phyloP scores from a whole-genome alignment of 495 filamentous ascomycete species.

The Penicillium argentinense region DNA sequence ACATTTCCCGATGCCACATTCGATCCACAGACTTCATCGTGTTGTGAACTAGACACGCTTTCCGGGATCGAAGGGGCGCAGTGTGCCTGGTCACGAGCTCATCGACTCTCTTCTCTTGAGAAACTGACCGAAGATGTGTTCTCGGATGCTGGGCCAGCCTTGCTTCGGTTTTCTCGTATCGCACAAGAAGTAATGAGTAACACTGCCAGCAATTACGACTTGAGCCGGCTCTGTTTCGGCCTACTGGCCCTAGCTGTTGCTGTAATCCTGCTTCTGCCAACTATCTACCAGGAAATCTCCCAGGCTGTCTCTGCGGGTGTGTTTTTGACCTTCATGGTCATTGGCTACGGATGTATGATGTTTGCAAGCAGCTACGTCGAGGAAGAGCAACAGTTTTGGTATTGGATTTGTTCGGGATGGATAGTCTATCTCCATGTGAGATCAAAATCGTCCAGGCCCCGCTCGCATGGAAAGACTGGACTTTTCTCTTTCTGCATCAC shows the following conservation, averaged over 20 bases:
- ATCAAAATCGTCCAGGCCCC: conserved; percentile 22
- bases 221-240: conserved; percentile 57
- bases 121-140: conserved; percentile 3
- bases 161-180: conserved; percentile 58
- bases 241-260: conserved; percentile 48
- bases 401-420: conserved; percentile 84
- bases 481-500: neutral
- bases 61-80: conserved; percentile 59
- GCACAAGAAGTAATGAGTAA: conserved; percentile 78
- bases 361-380: conserved; percentile 97
- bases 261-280: conserved; percentile 32
- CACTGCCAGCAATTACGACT: conserved; percentile 88
- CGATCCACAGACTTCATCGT: conserved; percentile 29
- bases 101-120: conserved; percentile 14
- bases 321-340: conserved; percentile 36
- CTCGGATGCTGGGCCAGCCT: conserved; percentile 18
- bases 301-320: conserved; percentile 21
- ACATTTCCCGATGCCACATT: conserved; percentile 63
- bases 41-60: conserved; percentile 42
- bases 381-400: conserved; percentile 98
- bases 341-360: conserved; percentile 82
- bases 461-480: neutral
- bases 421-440: conserved; percentile 61
- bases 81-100: conserved; percentile 60
- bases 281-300: conserved; percentile 22